Evolutionary conservation across 805 yeast genomes (phyloP).

Genomic region (Candida sphagnicola): DNA sequence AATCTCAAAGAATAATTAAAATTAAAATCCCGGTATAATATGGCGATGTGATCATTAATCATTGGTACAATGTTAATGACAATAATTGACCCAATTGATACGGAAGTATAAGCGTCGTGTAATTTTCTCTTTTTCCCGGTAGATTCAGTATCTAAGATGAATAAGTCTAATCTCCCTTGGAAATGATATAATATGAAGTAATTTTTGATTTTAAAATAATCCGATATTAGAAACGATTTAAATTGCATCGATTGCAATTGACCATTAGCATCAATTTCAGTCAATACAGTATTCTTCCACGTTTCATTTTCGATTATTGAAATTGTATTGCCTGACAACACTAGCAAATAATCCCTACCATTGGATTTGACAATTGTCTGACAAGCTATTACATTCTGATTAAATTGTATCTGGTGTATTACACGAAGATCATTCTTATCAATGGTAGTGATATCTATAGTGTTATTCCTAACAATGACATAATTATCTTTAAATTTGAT

Average conservation of each 20-base stretch:
- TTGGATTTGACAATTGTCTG: too few relatives aligned
- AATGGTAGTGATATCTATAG: background rate
- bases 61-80: constrained; percentile 14
- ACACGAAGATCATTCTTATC: background rate
- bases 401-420: background rate
- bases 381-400: background rate
- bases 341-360: constrained; percentile 1
- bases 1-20: constrained; percentile 28
- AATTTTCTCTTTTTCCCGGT: constrained; percentile 4
- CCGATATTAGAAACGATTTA: constrained; percentile 10
- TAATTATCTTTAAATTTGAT: background rate
- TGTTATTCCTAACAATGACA: background rate
- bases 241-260: constrained; percentile 18
- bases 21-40: constrained; percentile 31
- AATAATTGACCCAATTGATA: constrained; percentile 17
- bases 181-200: constrained; percentile 14
- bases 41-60: constrained; percentile 15
- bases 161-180: constrained; percentile 10
- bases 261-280: constrained; percentile 11
- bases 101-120: constrained; percentile 3
- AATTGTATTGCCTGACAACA: background rate
- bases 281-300: constrained; percentile 3
- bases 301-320: background rate
- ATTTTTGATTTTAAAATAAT: background rate
- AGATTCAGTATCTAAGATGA: constrained; percentile 1